Evolutionary conservation across 768 basidiomycete genomes (phyloP), one percentile per base, ranked within the genome.

Genomic region (Russula sp.): DNA sequence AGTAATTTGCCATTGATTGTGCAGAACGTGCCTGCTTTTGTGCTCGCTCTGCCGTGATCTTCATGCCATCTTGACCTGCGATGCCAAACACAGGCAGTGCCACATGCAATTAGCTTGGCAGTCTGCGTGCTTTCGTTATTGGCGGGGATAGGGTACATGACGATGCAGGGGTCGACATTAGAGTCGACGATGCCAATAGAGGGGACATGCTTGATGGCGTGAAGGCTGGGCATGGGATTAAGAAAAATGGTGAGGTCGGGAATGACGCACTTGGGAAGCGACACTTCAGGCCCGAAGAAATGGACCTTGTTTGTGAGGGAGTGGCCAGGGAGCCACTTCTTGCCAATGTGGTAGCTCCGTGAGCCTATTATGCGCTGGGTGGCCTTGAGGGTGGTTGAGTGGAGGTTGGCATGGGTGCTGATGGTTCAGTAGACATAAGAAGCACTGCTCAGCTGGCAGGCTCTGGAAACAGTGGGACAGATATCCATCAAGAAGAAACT

Each of bases 141-240:
- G n/a, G 92, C 94, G 0, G 94, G 95, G 71, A 99, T 97, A 48
- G 97, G 89, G 74, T 97, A 98, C 82, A 98, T 97, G 65, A 99
- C 95, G 44, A 94, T 81, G 31, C 97, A 86, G 6, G 97, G 97
- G 76, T 99, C 97, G 48, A 86, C 89, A 72, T 99, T 94, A 22
- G 94, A 92, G 75, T 99, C 97, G 58, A 95, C 84, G 63, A 98
- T 86, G 39, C 88, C 97, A 63, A 98, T 86, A 1, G 97, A 98
- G 0, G 97, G 97, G 59, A 98, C 83, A 71, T 95, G 88, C 65
- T 88, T 82, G 59, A 86, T 79, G 16, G 93, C 91, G 67, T 85
- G 87, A 66, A 89, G 79, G 71, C 94, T 91, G 45, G 86, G 80
- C 52, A 90, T 79, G 44, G 97, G 95, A 71, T 97, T 95, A 72